Evolutionary conservation across 2,329 filamentous ascomycete genomes (phyloP), one percentile per base, ranked within the genome.

Genomic region (Trichoderma sp.): DNA sequence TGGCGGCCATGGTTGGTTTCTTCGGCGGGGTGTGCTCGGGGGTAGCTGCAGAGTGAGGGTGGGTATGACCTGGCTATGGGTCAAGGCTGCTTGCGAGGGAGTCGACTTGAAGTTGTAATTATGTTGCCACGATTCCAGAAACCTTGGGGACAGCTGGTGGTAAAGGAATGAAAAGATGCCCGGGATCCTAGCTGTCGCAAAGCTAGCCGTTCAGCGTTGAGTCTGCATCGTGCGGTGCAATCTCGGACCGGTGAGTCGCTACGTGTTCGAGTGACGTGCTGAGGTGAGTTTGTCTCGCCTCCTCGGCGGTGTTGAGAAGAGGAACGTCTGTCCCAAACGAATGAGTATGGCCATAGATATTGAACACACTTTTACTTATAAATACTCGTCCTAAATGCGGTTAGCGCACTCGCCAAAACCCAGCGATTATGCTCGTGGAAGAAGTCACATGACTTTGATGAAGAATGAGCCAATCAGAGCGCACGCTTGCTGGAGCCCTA

Each of bases 1-100:
- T 85, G 55, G 75, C 79, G 12, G 77, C 79, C 83, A 86, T 86
- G 7, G 30, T 51, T 34, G 15, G 17, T 26, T 10, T 7, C 1
- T 34, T 43, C 39, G 28, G 14, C 7, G 56, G 15, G 3, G 34
- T 51, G 15, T 7, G 12, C 51, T 34, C 19, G 10, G 19, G 10
- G 9, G 30, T 51, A 12, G 30, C 15, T 9, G 10, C 24, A 39
- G 24, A 30, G 9, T 12, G 19, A 5, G 14, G 5, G 24, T 14
- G 19, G n/a, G 6, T 39, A 3, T 12, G 5, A 5, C 17, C 43
- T 34, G 14, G 14, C 4, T 52, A n/a, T 45, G 48, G n/a, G 12
- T 21, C 12, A 21, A 26, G 30, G 47, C 24, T 14, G 14, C 44
- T 26, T 7, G 21, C 30, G 47, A 61, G 34, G 26, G 10, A 2